Evolutionary conservation across 2,329 filamentous ascomycete genomes (phyloP).

Genomic region (Colletotrichum sidae): DNA sequence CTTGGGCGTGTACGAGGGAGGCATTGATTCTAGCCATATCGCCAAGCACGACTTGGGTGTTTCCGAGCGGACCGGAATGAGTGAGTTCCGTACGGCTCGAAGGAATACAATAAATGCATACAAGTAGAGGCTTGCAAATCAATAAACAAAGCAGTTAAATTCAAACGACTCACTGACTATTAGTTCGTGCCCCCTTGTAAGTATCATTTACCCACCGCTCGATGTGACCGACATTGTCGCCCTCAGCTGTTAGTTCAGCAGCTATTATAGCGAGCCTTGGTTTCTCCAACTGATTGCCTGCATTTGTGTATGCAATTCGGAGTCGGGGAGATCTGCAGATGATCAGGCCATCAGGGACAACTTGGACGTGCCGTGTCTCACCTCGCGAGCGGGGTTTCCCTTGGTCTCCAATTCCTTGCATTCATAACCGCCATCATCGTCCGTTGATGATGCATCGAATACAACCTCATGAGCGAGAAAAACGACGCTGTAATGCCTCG

Average conservation of each 20-base stretch:
- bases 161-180: no score
- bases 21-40: constrained; percentile 16
- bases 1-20: no score
- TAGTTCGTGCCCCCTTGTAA: background rate
- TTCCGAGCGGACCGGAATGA: no score
- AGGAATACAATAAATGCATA: constrained; percentile 5
- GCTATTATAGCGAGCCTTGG: background rate
- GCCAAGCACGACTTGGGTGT: no score
- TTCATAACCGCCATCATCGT: constrained; percentile 3
- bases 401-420: constrained; percentile 15
- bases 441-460: background rate
- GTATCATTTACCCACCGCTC: background rate
- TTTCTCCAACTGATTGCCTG: constrained; percentile 5
- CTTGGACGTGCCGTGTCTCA: constrained; percentile 28
- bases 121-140: constrained; percentile 8
- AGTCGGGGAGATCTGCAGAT: constrained; percentile 34
- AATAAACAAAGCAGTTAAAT: constrained; percentile 22
- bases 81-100: no score
- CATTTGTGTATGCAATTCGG: constrained; percentile 27
- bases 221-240: no score
- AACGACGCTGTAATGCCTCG: background rate
- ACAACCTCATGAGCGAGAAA: background rate
- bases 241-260: background rate
- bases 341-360: constrained; percentile 31
- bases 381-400: constrained; percentile 30